Evolutionary conservation across 2,329 filamentous ascomycete species (phyloP).

Genomic region (Aspergillus ibericus): DNA sequence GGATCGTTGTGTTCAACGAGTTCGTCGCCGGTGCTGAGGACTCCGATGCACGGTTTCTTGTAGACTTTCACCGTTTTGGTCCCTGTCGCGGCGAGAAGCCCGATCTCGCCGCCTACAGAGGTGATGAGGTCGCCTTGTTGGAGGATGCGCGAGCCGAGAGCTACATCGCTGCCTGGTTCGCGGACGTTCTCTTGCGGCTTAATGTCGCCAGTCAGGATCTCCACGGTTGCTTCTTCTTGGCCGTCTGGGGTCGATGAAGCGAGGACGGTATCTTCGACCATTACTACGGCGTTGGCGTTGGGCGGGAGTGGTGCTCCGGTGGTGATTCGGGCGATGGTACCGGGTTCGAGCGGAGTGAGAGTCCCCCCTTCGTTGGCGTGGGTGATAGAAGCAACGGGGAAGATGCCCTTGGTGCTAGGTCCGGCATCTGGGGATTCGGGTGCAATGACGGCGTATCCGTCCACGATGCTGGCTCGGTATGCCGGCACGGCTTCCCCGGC

Average conservation of each 20-base stretch:
- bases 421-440: conserved; percentile 52
- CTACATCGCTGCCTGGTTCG: conserved; percentile 85
- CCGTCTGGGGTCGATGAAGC: conserved; percentile 74
- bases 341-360: conserved; percentile 61
- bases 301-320: conserved; percentile 89
- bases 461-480: conserved; percentile 93
- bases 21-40: conserved; percentile 93
- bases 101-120: conserved; percentile 84
- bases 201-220: conserved; percentile 77
- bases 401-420: conserved; percentile 69
- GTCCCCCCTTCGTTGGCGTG: conserved; percentile 76
- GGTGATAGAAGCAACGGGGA: conserved; percentile 82
- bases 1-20: conserved; percentile 71
- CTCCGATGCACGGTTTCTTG: conserved; percentile 73
- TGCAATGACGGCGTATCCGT: conserved; percentile 84
- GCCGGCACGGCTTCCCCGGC: conserved; percentile 84
- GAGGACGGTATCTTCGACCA: conserved; percentile 91
- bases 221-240: conserved; percentile 80
- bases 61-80: conserved; percentile 70
- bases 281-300: conserved; percentile 87
- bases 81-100: conserved; percentile 82
- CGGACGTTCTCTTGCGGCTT: conserved; percentile 82
- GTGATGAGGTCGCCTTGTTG: conserved; percentile 79
- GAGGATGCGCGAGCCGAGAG: conserved; percentile 68
- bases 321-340: conserved; percentile 85